These are phyloP conservation scores for Rhododendron griersonianum DNA, from an alignment of 148 eudicot species.

Conservation along the genomic window DNA sequence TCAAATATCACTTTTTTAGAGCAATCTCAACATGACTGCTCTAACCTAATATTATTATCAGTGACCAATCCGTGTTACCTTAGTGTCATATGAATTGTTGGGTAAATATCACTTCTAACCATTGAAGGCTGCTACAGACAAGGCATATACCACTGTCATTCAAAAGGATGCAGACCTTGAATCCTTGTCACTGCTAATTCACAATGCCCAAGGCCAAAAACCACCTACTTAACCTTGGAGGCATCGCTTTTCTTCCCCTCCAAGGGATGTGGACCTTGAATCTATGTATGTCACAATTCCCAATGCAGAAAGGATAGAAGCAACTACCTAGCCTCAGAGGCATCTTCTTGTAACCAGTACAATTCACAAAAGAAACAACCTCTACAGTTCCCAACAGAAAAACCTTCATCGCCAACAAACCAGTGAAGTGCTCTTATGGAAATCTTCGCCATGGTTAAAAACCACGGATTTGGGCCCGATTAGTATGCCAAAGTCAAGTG, in stretches of 20 bases:
- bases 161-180: not conserved
- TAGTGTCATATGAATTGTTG: not conserved
- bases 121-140: not conserved
- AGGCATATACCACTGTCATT: not conserved
- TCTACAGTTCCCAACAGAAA: not conserved
- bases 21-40: not conserved
- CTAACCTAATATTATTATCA: not conserved
- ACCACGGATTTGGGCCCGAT: not conserved
- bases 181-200: not conserved
- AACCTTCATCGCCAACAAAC: not conserved
- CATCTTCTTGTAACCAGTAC: not conserved
- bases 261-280: not conserved
- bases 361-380: not conserved
- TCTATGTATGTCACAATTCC: not conserved
- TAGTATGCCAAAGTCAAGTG: not conserved
- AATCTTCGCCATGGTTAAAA: not conserved
- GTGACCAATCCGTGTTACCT: not conserved
- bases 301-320: not conserved
- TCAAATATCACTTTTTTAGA: not conserved
- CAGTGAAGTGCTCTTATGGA: not conserved
- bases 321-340: not conserved
- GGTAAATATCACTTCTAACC: not conserved
- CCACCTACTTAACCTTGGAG: not conserved
- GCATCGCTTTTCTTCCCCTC: not conserved
- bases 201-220: not conserved